phyloP scores from a whole-genome alignment of 2,329 filamentous ascomycete genomes.

The Fusarium pseudograminearum region DNA sequence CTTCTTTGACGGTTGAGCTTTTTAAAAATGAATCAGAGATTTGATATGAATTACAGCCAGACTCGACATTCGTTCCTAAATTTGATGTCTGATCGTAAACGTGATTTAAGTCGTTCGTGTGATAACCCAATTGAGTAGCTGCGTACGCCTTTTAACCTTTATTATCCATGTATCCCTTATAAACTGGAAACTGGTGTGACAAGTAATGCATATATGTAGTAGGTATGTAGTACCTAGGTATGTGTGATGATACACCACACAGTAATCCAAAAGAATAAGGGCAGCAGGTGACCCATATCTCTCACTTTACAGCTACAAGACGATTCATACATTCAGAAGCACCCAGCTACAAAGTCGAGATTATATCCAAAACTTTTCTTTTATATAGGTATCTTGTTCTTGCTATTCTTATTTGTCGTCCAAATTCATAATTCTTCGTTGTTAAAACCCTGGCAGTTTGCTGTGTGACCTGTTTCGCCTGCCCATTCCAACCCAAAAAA shows the following conservation, averaged over 20 bases:
- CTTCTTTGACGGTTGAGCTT: constrained; percentile 53
- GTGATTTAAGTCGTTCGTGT: background rate
- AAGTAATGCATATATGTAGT: background rate
- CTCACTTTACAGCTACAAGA: background rate
- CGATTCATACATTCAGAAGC: background rate
- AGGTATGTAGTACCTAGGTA: too few relatives aligned
- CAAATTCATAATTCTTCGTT: background rate
- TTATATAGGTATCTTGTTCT: background rate
- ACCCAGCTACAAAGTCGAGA: background rate
- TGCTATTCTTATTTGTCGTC: background rate
- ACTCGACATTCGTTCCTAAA: constrained; percentile 35
- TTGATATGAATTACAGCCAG: constrained; percentile 50
- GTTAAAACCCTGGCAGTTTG: constrained; percentile 4
- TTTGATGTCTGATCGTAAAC: constrained; percentile 5
- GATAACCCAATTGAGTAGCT: background rate
- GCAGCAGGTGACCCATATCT: background rate
- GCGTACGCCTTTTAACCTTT: background rate
- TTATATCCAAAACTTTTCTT: background rate
- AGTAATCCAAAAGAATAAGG: too few relatives aligned
- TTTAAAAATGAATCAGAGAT: constrained; percentile 53
- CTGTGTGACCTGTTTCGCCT: background rate
- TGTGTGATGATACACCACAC: too few relatives aligned
- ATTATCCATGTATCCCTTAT: background rate
- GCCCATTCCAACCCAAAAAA: background rate
- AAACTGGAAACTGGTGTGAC: background rate